phyloP scores from a whole-genome alignment of 768 basidiomycete species.

The Cytidiella melzeri region DNA sequence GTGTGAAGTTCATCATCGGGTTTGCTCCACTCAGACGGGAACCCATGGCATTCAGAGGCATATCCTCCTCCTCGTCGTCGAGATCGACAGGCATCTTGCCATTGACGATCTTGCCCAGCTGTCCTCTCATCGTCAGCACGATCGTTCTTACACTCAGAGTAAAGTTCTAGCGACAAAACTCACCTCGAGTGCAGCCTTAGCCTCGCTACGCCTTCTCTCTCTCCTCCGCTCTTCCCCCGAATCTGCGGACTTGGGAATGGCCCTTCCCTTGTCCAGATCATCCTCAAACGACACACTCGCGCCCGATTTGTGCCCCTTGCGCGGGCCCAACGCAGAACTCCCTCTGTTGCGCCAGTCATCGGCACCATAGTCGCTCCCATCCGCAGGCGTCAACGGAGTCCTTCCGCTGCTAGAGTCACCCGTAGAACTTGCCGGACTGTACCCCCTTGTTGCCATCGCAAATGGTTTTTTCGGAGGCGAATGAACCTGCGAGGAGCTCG shows the following conservation, averaged over 20 bases:
- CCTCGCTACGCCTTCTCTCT: constrained; percentile 74
- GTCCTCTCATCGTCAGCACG: no score
- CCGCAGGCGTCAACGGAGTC: constrained; percentile 68
- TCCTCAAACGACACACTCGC: constrained; percentile 63
- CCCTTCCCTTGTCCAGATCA: constrained; percentile 34
- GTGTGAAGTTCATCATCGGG: constrained; percentile 23
- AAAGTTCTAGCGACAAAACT: constrained; percentile 21
- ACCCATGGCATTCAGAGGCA: constrained; percentile 25
- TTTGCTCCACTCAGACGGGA: constrained; percentile 33
- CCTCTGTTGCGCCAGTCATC: constrained; percentile 7
- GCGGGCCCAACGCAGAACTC: constrained; percentile 11
- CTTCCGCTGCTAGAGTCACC: constrained; percentile 79
- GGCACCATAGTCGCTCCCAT: constrained; percentile 58
- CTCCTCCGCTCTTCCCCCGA: constrained; percentile 51
- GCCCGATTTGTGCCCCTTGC: constrained; percentile 40
- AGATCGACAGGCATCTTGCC: constrained; percentile 52
- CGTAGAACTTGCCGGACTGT: constrained; percentile 80
- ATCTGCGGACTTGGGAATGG: constrained; percentile 15
- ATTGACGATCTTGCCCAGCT: constrained; percentile 89
- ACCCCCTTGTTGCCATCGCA: constrained; percentile 37
- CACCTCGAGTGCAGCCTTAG: constrained; percentile 86
- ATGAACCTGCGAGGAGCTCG: constrained; percentile 3
- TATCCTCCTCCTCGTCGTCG: constrained; percentile 30
- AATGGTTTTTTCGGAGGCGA: constrained; percentile 46
- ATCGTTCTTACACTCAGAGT: no score